phyloP scores from a whole-genome alignment of 2,329 filamentous ascomycete species.

The Hymenoscyphus repandus region DNA sequence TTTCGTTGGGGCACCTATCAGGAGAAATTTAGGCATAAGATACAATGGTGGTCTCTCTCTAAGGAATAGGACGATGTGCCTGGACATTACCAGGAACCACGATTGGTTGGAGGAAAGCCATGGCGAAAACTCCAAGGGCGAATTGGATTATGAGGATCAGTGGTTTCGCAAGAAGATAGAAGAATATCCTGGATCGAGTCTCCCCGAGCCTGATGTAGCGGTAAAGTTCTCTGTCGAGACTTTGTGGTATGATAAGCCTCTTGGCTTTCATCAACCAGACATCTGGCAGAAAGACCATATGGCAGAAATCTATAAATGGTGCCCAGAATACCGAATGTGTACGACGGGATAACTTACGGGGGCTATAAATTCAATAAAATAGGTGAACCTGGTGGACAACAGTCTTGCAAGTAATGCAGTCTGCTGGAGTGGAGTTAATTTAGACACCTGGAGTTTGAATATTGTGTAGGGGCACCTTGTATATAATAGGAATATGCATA shows the following conservation, averaged over 20 bases:
- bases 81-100: constrained; percentile 15
- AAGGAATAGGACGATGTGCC: constrained; percentile 29
- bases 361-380: too few relatives aligned
- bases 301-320: constrained; percentile 4
- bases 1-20: constrained; percentile 26
- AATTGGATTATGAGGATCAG: constrained; percentile 15
- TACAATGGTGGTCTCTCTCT: constrained; percentile 32
- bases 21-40: constrained; percentile 7
- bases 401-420: too few relatives aligned
- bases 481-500: too few relatives aligned
- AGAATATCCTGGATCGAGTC: constrained; percentile 7
- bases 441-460: too few relatives aligned
- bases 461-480: too few relatives aligned
- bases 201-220: constrained; percentile 17
- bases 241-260: constrained; percentile 7
- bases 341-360: too few relatives aligned
- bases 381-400: too few relatives aligned
- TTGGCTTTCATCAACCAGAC: constrained; percentile 9
- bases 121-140: constrained; percentile 17
- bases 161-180: constrained; percentile 20
- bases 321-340: neutral
- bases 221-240: constrained; percentile 15
- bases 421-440: too few relatives aligned
- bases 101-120: constrained; percentile 16
- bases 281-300: neutral